These are phyloP conservation scores for Nemania sp. DNA, from an alignment of 2,329 filamentous ascomycete genomes.

Conservation along the genomic window DNA sequence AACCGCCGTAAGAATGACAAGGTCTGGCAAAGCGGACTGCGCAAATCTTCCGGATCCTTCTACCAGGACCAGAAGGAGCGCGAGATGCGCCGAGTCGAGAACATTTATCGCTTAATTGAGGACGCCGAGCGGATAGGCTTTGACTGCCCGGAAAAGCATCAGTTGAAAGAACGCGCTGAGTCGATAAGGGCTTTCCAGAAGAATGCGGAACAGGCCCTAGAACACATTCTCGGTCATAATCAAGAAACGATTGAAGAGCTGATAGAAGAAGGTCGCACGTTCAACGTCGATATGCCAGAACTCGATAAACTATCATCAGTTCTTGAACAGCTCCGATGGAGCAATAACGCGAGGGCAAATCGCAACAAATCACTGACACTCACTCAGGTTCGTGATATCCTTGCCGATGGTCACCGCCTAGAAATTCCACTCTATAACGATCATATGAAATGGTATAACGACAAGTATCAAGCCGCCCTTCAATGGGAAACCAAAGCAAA, in stretches of 20 bases:
- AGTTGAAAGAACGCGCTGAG: slow-evolving; percentile 85
- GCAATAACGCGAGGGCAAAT: slow-evolving; percentile 76
- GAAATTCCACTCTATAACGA: slow-evolving; percentile 85
- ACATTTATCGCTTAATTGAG: slow-evolving; percentile 85
- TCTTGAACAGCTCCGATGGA: slow-evolving; percentile 89
- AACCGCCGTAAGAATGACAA: slow-evolving; percentile 96
- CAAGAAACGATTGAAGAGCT: slow-evolving; percentile 87
- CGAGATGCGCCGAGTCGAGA: slow-evolving; percentile 88
- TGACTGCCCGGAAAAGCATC: slow-evolving; percentile 89
- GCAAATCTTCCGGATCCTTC: slow-evolving; percentile 72
- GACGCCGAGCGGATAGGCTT: slow-evolving; percentile 91
- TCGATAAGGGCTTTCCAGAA: slow-evolving; percentile 87
- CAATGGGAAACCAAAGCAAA: slow-evolving; percentile 94
- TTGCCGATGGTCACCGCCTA: slow-evolving; percentile 80
- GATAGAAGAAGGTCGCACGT: slow-evolving; percentile 87
- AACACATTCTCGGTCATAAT: slow-evolving; percentile 71
- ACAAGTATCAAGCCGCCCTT: slow-evolving; percentile 81
- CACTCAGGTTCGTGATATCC: slow-evolving; percentile 81
- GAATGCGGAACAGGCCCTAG: slow-evolving; percentile 77
- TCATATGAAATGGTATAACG: slow-evolving; percentile 79
- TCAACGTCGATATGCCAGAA: slow-evolving; percentile 92
- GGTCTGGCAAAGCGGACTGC: slow-evolving; percentile 78
- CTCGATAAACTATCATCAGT: slow-evolving; percentile 84
- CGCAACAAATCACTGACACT: slow-evolving; percentile 76
- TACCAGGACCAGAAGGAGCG: slow-evolving; percentile 82